These are phyloP conservation scores for Coniella lustricola DNA, from an alignment of 2,329 filamentous ascomycete genomes.

Conservation along the genomic window DNA sequence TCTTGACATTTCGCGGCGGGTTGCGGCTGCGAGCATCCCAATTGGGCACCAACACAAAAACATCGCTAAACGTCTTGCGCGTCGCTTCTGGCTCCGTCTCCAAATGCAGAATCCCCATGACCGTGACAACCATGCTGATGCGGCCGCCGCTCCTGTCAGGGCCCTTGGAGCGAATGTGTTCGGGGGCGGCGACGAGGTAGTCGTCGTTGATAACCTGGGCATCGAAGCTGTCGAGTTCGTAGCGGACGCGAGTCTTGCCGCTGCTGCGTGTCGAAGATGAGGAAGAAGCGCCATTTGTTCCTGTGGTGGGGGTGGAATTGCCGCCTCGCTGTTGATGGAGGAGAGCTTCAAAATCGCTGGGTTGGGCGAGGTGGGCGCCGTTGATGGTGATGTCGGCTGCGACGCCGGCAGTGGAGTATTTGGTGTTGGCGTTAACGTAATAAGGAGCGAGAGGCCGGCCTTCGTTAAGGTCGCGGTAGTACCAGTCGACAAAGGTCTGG, in stretches of 20 bases:
- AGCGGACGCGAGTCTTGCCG: slow-evolving; percentile 40
- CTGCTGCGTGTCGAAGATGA: not conserved
- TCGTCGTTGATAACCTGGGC: slow-evolving; percentile 69
- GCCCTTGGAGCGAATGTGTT: slow-evolving; percentile 27
- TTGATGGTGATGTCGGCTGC: slow-evolving; percentile 72
- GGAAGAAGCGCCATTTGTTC: slow-evolving; percentile 8
- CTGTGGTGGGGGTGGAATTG: slow-evolving; percentile 14
- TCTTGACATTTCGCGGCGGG: slow-evolving; percentile 39
- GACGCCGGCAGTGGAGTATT: slow-evolving; percentile 42
- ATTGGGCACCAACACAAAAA: slow-evolving; percentile 74
- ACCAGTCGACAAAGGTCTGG: slow-evolving; percentile 63
- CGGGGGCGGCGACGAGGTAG: slow-evolving; percentile 51
- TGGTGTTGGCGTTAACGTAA: slow-evolving; percentile 57
- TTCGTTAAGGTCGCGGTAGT: slow-evolving; percentile 67
- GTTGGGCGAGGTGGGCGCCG: slow-evolving; percentile 58
- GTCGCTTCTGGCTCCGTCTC: slow-evolving; percentile 55
- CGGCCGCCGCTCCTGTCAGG: slow-evolving; percentile 47
- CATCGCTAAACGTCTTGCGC: slow-evolving; percentile 69
- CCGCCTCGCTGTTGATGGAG: slow-evolving; percentile 55
- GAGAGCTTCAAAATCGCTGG: slow-evolving; percentile 58
- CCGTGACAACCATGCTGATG: slow-evolving; percentile 64
- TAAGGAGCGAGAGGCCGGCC: slow-evolving; percentile 55
- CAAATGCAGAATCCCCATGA: slow-evolving; percentile 66
- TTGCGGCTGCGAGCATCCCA: slow-evolving; percentile 51
- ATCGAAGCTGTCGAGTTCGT: slow-evolving; percentile 71